Percentiles rank a stretch among this genome's conserved stretches.
These are phyloP conservation scores for Luffa aegyptiaca DNA, from an alignment of 306 rosid genomes.

Conservation along the genomic window DNA sequence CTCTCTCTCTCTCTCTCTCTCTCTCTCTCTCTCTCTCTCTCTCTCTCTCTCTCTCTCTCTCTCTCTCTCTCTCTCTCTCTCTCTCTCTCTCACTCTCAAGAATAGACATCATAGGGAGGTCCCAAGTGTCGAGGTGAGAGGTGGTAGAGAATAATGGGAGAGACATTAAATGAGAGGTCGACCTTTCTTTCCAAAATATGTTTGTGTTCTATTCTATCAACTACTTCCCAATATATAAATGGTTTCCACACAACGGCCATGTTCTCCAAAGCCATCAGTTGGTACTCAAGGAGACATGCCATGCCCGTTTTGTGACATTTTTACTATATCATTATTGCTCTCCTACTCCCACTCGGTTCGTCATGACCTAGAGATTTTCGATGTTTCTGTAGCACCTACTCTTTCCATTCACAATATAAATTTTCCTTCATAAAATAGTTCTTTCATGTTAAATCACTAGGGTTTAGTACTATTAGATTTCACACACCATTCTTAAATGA, in stretches of 20 bases:
- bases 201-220: background rate
- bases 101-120: background rate
- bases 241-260: background rate
- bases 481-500: too few relatives aligned
- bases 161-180: background rate
- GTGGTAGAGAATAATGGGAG: slow-evolving; percentile 33
- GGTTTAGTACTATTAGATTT: too few relatives aligned
- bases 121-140: slow-evolving; percentile 19
- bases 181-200: background rate
- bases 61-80: too few relatives aligned
- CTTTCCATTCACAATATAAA: background rate
- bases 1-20: too few relatives aligned
- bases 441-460: too few relatives aligned
- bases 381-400: too few relatives aligned
- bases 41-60: too few relatives aligned
- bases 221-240: background rate
- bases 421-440: background rate
- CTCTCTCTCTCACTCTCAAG: background rate
- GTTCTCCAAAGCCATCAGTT: slow-evolving; percentile 4
- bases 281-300: slow-evolving; percentile 4
- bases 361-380: too few relatives aligned
- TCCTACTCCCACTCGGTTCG: background rate
- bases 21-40: too few relatives aligned
- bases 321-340: background rate
- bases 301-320: background rate